phyloP scores from a whole-genome alignment of 192 early-diverging fungal genomes.

The Cladochytrium replicatum region DNA sequence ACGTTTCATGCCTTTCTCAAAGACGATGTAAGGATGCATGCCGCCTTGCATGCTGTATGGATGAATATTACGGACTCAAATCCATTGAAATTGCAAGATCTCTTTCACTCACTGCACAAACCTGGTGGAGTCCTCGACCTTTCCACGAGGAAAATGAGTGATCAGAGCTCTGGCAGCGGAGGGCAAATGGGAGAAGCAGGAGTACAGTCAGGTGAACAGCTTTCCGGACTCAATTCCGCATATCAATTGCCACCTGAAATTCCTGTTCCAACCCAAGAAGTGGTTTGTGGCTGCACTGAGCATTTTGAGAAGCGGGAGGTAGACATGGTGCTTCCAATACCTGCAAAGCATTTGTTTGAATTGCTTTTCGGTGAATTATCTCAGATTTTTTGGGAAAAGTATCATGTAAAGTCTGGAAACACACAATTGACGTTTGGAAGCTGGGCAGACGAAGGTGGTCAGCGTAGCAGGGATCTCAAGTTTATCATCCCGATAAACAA shows the following conservation, averaged over 20 bases:
- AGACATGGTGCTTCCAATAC: conserved; percentile 31
- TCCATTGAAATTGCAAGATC: not conserved
- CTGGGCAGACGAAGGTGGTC: conserved; percentile 4
- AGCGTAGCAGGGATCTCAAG: conserved; percentile 23
- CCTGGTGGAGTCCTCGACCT: no score
- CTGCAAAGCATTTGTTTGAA: conserved; percentile 40
- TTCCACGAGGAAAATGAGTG: no score
- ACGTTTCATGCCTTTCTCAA: no score
- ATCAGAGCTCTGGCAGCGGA: no score
- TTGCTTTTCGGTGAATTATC: conserved; percentile 36
- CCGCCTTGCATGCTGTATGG: no score
- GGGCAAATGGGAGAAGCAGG: no score
- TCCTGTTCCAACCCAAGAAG: conserved; percentile 25
- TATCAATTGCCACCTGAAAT: conserved; percentile 29
- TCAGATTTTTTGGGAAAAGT: conserved; percentile 23
- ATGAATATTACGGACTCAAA: no score
- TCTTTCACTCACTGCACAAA: not conserved
- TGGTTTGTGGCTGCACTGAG: conserved; percentile 37
- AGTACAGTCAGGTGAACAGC: no score
- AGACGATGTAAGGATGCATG: no score
- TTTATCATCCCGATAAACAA: conserved; percentile 50
- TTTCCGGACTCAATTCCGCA: no score
- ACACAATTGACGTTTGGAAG: no score
- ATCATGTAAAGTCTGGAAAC: conserved; percentile 27
- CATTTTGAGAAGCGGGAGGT: conserved; percentile 44